A percentile compares a stretch with the other conserved stretches of the same genome.
Conservation (phyloP, 2,329 filamentous ascomycete genomes). For the Hymenoscyphus occultus region DNA sequence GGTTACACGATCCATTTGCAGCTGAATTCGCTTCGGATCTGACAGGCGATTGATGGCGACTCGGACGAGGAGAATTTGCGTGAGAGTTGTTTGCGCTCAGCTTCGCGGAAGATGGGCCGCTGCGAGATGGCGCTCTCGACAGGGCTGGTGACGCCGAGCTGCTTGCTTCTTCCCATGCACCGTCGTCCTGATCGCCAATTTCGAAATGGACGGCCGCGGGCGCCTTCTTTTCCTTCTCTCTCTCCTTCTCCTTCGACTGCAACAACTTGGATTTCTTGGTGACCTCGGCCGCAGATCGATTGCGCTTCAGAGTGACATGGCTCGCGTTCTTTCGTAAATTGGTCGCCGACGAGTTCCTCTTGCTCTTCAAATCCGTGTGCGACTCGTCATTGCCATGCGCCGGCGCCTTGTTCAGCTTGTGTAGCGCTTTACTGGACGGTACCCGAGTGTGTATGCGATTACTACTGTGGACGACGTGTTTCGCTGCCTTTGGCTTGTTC, state of each 20-base stretch:
- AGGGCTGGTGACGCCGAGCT: constrained; percentile 59
- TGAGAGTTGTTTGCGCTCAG: constrained; percentile 36
- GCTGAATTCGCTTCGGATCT: constrained; percentile 10
- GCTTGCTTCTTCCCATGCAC: constrained; percentile 68
- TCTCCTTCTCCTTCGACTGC: constrained; percentile 29
- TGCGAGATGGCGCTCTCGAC: constrained; percentile 44
- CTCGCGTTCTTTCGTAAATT: constrained; percentile 48
- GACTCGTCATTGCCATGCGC: constrained; percentile 30
- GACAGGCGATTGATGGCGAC: constrained; percentile 22
- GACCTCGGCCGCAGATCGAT: constrained; percentile 57
- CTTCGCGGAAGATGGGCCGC: constrained; percentile 47
- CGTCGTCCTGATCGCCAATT: constrained; percentile 52
- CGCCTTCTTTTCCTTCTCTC: constrained; percentile 48
- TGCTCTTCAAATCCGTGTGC: constrained; percentile 31
- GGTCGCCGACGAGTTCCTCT: constrained; percentile 30
- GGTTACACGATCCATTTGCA: constrained; percentile 40
- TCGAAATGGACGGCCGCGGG: constrained; percentile 60
- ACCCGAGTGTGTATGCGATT: constrained; percentile 30
- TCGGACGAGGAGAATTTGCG: constrained; percentile 28
- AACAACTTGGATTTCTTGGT: constrained; percentile 49
- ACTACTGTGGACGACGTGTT: constrained; percentile 32
- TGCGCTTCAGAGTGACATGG: constrained; percentile 55
- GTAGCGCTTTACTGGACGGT: constrained; percentile 32
- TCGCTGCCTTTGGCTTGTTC: constrained; percentile 31
- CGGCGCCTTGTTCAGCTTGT: constrained; percentile 32